Base-by-base conservation (phyloP, 768 basidiomycete species). In the Lactarius indigo region DNA sequence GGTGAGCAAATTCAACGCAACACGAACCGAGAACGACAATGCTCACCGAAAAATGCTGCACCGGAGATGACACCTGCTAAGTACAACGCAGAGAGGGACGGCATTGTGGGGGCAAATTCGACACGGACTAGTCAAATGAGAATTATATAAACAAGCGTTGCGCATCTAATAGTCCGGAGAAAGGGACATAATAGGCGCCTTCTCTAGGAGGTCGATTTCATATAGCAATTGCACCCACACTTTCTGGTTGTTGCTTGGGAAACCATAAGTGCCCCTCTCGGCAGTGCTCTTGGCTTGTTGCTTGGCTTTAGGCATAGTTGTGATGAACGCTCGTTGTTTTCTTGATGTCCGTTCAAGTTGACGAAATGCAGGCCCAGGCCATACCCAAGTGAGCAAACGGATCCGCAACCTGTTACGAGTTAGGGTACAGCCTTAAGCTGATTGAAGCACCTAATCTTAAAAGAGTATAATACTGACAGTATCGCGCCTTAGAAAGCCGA, bases 21-120 rank as follows among this genome's bases (percentile, higher is more conserved):
- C 33, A 2, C 35, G 31, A 28, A 37, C 50, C 26, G 63, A 44
- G 42, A 26, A 54, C 6, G 37, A n/a, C 39, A 56, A 28, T 17
- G 23, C 28, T 57, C 62, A 64, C 66, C 62, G 42, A 67, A 67
- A 56, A 63, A 54, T n/a, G 2, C 17, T 5, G 62, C 66, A 30
- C 57, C 26, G 9, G 39, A 31, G 20, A 67, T 28, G 28, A 35
- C 17, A 15, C 39, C 33, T 31, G 31, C 62, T 17, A 64, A 59
- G 54, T 64, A 64, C 18, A 58, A 20, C 39, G 57, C 23, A 41
- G 50, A 5, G 9, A 63, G 62, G 52, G 62, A 55, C 33, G 31
- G n/a, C 66, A 67, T 67, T 1, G 31, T 26, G 52, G 28, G 31
- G 31, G 20, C 15, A 13, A 33, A 4, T 7, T 28, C 10, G 44